Evolutionary conservation across 345 rosid species (phyloP).

Genomic region (Citrus reticulata): DNA sequence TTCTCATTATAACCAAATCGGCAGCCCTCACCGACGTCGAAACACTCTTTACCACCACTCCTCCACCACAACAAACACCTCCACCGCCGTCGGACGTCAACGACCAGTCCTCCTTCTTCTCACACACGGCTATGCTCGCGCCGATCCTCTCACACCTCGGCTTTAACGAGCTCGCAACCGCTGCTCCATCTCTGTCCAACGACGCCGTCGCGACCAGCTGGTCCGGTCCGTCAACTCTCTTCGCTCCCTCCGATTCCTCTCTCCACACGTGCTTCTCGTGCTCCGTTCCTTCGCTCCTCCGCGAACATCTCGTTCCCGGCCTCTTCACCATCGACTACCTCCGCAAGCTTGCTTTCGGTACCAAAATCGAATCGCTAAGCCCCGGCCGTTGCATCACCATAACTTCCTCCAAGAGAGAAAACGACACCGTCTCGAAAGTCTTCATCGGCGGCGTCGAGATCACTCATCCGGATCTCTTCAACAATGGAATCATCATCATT

Average conservation of each 20-base stretch:
- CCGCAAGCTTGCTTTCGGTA: constrained; percentile 48
- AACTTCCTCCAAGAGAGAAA: constrained; percentile 29
- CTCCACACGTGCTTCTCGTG: constrained; percentile 47
- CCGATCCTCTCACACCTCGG: constrained; percentile 67
- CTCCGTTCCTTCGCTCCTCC: constrained; percentile 46
- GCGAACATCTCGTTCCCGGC: constrained; percentile 66
- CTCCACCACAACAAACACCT: constrained; percentile 5
- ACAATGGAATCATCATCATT: constrained; percentile 50
- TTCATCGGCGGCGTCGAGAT: constrained; percentile 61
- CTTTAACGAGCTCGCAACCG: constrained; percentile 53
- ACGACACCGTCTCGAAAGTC: constrained; percentile 29
- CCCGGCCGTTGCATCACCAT: constrained; percentile 64
- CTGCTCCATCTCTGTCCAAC: constrained; percentile 42
- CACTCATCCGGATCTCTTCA: constrained; percentile 62
- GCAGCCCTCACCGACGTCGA: not conserved
- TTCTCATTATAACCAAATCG: constrained; percentile 1
- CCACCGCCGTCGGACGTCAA: constrained; percentile 7
- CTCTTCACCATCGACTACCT: constrained; percentile 56
- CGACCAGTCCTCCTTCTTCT: constrained; percentile 24
- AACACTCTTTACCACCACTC: not conserved
- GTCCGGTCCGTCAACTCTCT: constrained; percentile 68
- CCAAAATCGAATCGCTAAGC: constrained; percentile 53
- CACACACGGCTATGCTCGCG: constrained; percentile 31
- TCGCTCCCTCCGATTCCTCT: constrained; percentile 60
- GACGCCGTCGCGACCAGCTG: constrained; percentile 31